Conservation (phyloP, 2,329 filamentous ascomycete species). For the Dothistroma pini region DNA sequence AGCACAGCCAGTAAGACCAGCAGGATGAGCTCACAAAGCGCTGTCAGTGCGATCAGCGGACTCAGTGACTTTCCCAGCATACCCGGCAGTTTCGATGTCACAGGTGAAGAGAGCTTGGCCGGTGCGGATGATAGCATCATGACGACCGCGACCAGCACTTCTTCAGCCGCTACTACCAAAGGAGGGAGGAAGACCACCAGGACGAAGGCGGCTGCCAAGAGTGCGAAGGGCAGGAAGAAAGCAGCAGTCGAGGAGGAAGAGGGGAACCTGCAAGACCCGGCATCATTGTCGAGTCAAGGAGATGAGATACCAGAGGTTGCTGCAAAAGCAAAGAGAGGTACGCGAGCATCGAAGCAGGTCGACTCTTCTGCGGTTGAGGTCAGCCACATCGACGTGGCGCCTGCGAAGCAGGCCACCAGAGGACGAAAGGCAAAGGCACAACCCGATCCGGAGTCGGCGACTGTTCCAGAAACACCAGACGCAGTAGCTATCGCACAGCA, state of each 20-base stretch:
- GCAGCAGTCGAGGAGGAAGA: conserved; percentile 14
- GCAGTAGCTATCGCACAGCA: conserved; percentile 13
- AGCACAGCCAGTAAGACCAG: conserved; percentile 62
- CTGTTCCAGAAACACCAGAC: conserved; percentile 17
- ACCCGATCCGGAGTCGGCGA: conserved; percentile 24
- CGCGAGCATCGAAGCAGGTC: conserved; percentile 28
- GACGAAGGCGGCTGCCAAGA: conserved; percentile 46
- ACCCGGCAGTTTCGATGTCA: conserved; percentile 19
- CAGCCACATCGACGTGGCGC: conserved; percentile 23
- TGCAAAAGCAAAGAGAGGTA: conserved; percentile 21
- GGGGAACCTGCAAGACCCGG: conserved; percentile 15
- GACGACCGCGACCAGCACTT: conserved; percentile 43
- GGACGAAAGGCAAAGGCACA: conserved; percentile 32
- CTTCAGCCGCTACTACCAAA: conserved; percentile 28
- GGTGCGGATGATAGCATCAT: conserved; percentile 57
- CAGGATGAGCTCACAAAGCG: conserved; percentile 53
- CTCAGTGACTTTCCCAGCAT: conserved; percentile 22
- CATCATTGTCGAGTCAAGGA: not conserved
- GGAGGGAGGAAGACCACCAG: conserved; percentile 36
- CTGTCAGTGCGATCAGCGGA: conserved; percentile 23
- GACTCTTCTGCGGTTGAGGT: conserved; percentile 31
- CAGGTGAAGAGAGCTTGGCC: conserved; percentile 24
- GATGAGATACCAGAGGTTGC: conserved; percentile 14
- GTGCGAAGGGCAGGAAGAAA: conserved; percentile 36
- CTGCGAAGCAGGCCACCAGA: conserved; percentile 30